phyloP scores from a whole-genome alignment of 257 asterid species.

The Hygrophila difformis region DNA sequence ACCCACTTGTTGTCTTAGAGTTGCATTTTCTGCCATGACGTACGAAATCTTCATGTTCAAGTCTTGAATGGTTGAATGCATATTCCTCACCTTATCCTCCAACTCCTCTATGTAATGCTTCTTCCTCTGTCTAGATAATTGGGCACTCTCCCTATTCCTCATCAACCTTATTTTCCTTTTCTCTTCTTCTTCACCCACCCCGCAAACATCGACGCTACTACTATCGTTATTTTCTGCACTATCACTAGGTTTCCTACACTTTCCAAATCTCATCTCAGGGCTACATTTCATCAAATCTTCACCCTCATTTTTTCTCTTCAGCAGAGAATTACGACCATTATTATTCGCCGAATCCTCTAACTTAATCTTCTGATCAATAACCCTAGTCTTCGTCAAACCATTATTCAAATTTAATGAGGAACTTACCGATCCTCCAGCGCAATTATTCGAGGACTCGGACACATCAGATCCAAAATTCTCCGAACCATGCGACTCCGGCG shows the following conservation, averaged over 20 bases:
- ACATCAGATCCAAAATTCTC: conserved; percentile 43
- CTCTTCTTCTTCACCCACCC: conserved; percentile 62
- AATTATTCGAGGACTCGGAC: conserved; percentile 41
- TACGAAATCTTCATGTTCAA: conserved; percentile 68
- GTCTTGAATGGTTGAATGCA: conserved; percentile 94
- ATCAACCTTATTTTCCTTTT: conserved; percentile 73
- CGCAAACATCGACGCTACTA: conserved; percentile 12
- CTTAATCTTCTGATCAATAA: conserved; percentile 49
- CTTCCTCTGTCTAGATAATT: conserved; percentile 86
- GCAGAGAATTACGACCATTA: conserved; percentile 20
- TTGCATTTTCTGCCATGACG: conserved; percentile 73
- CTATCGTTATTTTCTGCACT: conserved; percentile 19
- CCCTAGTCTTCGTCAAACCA: conserved; percentile 32
- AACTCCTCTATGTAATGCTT: conserved; percentile 92
- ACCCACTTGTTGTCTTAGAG: conserved; percentile 67
- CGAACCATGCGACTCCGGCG: conserved; percentile 64
- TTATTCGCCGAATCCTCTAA: conserved; percentile 32
- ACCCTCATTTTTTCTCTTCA: conserved; percentile 68
- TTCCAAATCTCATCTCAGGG: conserved; percentile 31
- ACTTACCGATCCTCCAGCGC: conserved; percentile 47
- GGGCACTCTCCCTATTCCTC: conserved; percentile 99
- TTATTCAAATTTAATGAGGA: conserved; percentile 41
- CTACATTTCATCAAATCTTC: conserved; percentile 30
- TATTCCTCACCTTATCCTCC: conserved; percentile 80
- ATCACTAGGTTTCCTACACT: conserved; percentile 42